Base-by-base conservation (phyloP, 129 eudicot genomes). In the Artemisia tridentata region DNA sequence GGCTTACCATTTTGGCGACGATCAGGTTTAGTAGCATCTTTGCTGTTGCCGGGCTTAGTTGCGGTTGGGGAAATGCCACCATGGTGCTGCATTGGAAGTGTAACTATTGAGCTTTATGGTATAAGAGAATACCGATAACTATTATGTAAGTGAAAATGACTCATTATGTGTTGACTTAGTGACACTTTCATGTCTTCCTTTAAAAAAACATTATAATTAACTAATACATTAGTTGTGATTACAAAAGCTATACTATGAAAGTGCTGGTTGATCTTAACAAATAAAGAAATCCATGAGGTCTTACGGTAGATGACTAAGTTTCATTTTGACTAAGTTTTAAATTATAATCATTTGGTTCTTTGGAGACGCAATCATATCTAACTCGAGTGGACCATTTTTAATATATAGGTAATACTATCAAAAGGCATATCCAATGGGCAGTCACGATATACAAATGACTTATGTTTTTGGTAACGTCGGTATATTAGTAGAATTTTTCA, bases 31-130 rank as follows among this genome's bases (percentile, higher is more conserved):
- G 62, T 75, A 63, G 48, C 66, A 58, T 79, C 85, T 67, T 68
- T 76, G 68, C 69, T 80, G 82, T 59, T 72, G 70, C 80, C 74
- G 20, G 85, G 80, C 65, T 87, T 82, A 23, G 69, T 62, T 57
- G 81, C 71, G 62, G 47, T 68, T 3, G 78, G 72, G 15, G 81
- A 78, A 76, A 57, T 62, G 63, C 18, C 77, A 50, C 77, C 84
- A 73, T 79, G 87, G 65, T 72, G 68, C 87, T 81, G 81, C 66
- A 15, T 17, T 31, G 31, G 7, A 68, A 13, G 46, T 9, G 41
- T n/a, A 20, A 43, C 50, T 17, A 12, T 41, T 71, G 25, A 21
- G 43, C 66, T 29, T 31, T 12, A 17, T 14, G 1, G 17, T 54
- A 54, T 16, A 11, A 19, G 8, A 15, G 20, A 19, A 19, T 16